Percentiles rank a stretch among this genome's conserved stretches.
These are phyloP conservation scores for Fraxinus xanthoxyloides DNA, from an alignment of 305 asterid species.

Conservation along the genomic window DNA sequence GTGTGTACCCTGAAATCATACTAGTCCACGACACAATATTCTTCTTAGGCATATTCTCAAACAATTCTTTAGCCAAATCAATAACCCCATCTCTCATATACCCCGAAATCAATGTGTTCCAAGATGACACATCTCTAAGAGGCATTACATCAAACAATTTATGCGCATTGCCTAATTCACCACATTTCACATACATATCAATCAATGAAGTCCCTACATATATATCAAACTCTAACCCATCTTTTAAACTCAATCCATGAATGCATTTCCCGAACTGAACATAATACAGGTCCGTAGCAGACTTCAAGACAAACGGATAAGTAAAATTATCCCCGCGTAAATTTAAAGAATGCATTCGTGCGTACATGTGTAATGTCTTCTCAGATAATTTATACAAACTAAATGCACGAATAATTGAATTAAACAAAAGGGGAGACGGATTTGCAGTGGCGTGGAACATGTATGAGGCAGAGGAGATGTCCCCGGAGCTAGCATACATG, in stretches of 20 bases:
- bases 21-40: conserved; percentile 80
- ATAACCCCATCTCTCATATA: conserved; percentile 59
- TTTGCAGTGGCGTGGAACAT: conserved; percentile 36
- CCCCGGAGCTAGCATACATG: conserved; percentile 85
- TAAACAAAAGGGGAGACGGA: conserved; percentile 51
- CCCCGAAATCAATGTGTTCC: conserved; percentile 75
- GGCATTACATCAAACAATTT: conserved; percentile 67
- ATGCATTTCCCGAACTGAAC: conserved; percentile 40
- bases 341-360: conserved; percentile 43
- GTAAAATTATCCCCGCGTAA: conserved; percentile 69
- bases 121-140: conserved; percentile 52
- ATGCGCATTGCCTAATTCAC: conserved; percentile 46
- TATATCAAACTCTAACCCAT: conserved; percentile 50
- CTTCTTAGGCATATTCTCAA: conserved; percentile 48
- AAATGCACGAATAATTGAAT: conserved; percentile 69
- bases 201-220: conserved; percentile 70
- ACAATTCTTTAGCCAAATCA: conserved; percentile 46
- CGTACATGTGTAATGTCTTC: conserved; percentile 32
- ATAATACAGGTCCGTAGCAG: conserved; percentile 42
- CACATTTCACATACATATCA: conserved; percentile 75
- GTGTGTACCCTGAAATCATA: conserved; percentile 85
- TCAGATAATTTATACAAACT: conserved; percentile 38
- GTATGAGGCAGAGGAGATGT: conserved; percentile 49
- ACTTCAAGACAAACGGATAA: conserved; percentile 73
- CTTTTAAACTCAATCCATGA: conserved; percentile 58